A percentile compares a stretch with the other conserved stretches of the same genome.
These are phyloP conservation scores for Arachis stenosperma DNA, from an alignment of 306 rosid species.

Conservation along the genomic window DNA sequence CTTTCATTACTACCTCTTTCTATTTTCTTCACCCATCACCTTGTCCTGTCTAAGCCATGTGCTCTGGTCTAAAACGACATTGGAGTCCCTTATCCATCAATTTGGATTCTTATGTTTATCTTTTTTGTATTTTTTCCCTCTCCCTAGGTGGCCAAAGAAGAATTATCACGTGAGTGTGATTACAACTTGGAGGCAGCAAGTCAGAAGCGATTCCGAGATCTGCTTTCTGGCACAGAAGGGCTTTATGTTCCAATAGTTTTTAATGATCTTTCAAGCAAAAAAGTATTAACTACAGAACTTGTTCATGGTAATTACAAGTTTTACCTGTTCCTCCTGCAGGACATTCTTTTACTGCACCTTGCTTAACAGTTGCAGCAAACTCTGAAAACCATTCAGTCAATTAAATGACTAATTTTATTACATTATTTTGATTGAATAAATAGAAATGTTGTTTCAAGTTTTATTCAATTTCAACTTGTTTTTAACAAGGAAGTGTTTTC, in stretches of 20 bases:
- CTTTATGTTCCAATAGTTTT: constrained; percentile 84
- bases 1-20: constrained; percentile 15
- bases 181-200: constrained; percentile 85
- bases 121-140: constrained; percentile 29
- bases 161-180: constrained; percentile 88
- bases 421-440: constrained; percentile 23
- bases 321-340: constrained; percentile 14
- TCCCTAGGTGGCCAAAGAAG: constrained; percentile 87
- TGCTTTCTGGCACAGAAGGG: constrained; percentile 60
- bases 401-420: neutral
- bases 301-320: constrained; percentile 59
- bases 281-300: constrained; percentile 84
- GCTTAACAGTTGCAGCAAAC: constrained; percentile 23
- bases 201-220: constrained; percentile 76
- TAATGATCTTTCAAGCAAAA: constrained; percentile 77
- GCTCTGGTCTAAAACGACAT: constrained; percentile 5
- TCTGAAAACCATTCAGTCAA: neutral
- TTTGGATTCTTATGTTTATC: constrained; percentile 32
- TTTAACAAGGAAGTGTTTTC: constrained; percentile 38
- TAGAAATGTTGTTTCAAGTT: constrained; percentile 19
- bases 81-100: constrained; percentile 13
- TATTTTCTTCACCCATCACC: constrained; percentile 15
- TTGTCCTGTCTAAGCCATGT: constrained; percentile 17
- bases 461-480: constrained; percentile 23
- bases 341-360: constrained; percentile 34